Conservation (phyloP, 2,329 filamentous ascomycete genomes). For the Ophiostoma sp. region DNA sequence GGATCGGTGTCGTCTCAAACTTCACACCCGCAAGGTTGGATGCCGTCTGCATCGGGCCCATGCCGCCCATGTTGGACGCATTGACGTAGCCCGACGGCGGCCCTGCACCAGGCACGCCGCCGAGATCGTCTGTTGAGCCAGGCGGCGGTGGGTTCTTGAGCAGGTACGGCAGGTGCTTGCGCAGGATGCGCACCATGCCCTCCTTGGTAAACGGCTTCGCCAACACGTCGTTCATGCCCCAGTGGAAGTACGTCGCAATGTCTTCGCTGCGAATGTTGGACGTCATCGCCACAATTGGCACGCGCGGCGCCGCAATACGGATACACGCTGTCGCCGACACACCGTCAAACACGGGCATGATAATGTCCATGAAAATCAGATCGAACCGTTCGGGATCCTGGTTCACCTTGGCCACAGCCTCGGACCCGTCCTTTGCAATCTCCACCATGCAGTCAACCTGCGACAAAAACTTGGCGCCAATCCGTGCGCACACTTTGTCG, state of each 20-base stretch:
- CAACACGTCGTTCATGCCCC: conserved; percentile 96
- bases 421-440: conserved; percentile 73
- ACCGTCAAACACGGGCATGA: conserved; percentile 94
- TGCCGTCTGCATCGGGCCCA: conserved; percentile 26
- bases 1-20: conserved; percentile 52
- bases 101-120: conserved; percentile 19
- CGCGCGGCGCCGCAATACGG: conserved; percentile 72
- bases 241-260: conserved; percentile 93
- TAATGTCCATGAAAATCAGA: conserved; percentile 83
- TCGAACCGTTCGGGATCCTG: conserved; percentile 49
- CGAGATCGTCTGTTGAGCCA: conserved; percentile 36
- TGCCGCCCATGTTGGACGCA: conserved; percentile 23
- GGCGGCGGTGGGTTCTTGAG: conserved; percentile 57
- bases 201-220: conserved; percentile 95
- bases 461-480: conserved; percentile 61
- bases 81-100: conserved; percentile 25
- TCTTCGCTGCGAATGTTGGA: conserved; percentile 96
- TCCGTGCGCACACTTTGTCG: conserved; percentile 61
- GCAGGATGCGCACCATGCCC: conserved; percentile 75
- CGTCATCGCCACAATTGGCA: conserved; percentile 96
- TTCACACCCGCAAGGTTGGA: conserved; percentile 38
- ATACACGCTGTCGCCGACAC: conserved; percentile 93
- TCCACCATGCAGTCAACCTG: conserved; percentile 63
- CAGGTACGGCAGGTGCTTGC: conserved; percentile 80
- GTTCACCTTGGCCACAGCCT: conserved; percentile 81